Base-by-base conservation (phyloP, 2,329 filamentous ascomycete genomes). In the Ophiostoma perfectum region DNA sequence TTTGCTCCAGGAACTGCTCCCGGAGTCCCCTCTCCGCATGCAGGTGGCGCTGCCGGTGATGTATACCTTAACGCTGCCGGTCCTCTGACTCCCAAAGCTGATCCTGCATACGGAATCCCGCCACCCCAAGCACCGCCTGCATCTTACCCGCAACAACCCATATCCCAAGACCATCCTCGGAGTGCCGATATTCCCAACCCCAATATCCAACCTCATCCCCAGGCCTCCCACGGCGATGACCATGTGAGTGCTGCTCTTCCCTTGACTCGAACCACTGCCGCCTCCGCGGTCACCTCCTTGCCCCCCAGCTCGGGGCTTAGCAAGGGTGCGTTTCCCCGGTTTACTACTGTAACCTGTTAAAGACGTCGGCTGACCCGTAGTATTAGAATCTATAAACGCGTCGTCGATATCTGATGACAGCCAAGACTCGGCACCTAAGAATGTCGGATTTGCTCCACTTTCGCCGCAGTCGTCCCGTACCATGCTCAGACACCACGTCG, bases 401-500 rank as follows among this genome's bases (percentile, higher is more conserved):
- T n/a, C 60, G 6, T 44, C 39, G 12, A n/a, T 39, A 2, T 44
- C 16, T 41, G 60, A 44, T 9, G 70, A 67, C 5, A 70, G 67
- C 2, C 58, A 64, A 8, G 72, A 73, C 4, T 68, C 70, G 14
- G 70, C 72, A 12, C 39, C 73, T 36, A 82, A 82, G 70, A 80
- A 80, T 0, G 81, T 84, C 1, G 72, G 76, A 1, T 85, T 84
- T 67, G 78, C 80, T 2, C 82, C 83, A 0, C 73, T 85, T 55
- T 84, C 82, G 2, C 83, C 83, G 0, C 79, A 81, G 66, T 83
- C 81, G 16, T 80, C 80, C 0, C 78, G 75, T 67, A 83, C 81
- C 0, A 79, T 84, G 73, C 75, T 77, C 27, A 74, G 77, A 39
- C 82, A 82, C 69, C 78, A 74, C 52, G 74, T 74, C 45, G 75